Conservation (phyloP, 352 stramenopile species). For the Phytopythium sindhum region DNA sequence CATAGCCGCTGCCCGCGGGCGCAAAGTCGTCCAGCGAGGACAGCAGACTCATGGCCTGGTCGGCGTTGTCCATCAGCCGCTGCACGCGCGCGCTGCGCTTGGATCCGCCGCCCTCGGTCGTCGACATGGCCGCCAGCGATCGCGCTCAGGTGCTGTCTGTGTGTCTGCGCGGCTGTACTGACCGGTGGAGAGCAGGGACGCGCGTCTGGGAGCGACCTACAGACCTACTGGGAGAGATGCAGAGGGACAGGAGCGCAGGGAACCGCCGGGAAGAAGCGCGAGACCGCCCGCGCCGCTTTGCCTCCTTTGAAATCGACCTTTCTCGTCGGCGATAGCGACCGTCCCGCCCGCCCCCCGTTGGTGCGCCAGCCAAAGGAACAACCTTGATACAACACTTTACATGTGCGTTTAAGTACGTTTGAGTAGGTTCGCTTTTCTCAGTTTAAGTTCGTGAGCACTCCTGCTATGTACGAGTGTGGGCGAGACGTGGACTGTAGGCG, state of each 20-base stretch:
- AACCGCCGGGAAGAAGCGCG: not conserved
- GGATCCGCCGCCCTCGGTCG: not conserved
- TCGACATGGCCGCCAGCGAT: not conserved
- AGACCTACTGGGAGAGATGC: not conserved
- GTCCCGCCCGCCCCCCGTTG: not conserved
- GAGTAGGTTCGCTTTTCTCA: not conserved
- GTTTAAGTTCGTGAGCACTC: not conserved
- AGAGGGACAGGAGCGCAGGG: not conserved
- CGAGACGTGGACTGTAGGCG: too few species aligned
- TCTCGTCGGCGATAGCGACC: constrained; percentile 3
- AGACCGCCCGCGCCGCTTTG: not conserved
- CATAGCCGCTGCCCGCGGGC: constrained; percentile 3
- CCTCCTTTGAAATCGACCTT: not conserved
- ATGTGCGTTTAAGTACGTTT: not conserved
- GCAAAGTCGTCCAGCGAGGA: constrained; percentile 49
- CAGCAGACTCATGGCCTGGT: constrained; percentile 65
- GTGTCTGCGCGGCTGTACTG: not conserved
- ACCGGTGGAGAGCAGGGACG: not conserved
- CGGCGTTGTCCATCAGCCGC: constrained; percentile 74
- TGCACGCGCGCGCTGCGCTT: constrained; percentile 54
- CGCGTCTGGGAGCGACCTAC: not conserved
- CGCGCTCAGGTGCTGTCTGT: not conserved
- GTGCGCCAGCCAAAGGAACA: not conserved
- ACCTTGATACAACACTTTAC: not conserved
- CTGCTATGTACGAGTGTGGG: too few species aligned